Evolutionary conservation across 164 flowering plant genomes (phyloP).

Genomic region (Liriodendron chinense): DNA sequence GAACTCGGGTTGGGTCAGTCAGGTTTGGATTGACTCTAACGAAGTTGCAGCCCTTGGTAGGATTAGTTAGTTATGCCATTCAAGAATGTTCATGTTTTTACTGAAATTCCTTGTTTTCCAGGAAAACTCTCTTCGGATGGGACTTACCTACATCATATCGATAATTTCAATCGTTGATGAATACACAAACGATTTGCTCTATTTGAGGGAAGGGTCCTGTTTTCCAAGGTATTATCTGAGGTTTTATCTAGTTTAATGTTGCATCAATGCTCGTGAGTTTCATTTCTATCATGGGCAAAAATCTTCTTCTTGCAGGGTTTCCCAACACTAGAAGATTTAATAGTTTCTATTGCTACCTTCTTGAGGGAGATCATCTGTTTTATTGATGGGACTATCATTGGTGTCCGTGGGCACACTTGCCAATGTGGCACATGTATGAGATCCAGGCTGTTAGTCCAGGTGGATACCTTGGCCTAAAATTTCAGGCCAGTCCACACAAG

Average conservation of each 20-base stretch:
- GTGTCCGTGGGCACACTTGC: no score
- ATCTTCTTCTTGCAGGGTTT: background rate
- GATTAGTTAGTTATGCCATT: background rate
- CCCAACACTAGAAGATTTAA: background rate
- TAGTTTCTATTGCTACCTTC: background rate
- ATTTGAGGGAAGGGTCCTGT: conserved; percentile 78
- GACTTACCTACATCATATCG: conserved; percentile 67
- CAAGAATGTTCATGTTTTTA: background rate
- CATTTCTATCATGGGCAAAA: background rate
- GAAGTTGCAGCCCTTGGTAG: no score
- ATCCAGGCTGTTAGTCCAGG: no score
- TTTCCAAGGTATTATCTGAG: conserved; percentile 61
- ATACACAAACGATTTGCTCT: conserved; percentile 79
- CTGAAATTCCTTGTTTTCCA: conserved; percentile 21
- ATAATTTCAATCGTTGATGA: conserved; percentile 75
- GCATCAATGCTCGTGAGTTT: background rate
- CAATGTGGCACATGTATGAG: no score
- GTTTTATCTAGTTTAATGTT: background rate
- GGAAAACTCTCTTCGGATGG: conserved; percentile 72
- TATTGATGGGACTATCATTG: no score
- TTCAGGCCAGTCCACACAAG: no score
- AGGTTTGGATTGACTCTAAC: no score
- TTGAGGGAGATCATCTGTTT: no score
- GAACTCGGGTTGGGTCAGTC: no score
- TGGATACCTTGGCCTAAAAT: no score